These are phyloP conservation scores for Parietichytrium sp. DNA, from an alignment of 108 stramenopile genomes.

Conservation along the genomic window DNA sequence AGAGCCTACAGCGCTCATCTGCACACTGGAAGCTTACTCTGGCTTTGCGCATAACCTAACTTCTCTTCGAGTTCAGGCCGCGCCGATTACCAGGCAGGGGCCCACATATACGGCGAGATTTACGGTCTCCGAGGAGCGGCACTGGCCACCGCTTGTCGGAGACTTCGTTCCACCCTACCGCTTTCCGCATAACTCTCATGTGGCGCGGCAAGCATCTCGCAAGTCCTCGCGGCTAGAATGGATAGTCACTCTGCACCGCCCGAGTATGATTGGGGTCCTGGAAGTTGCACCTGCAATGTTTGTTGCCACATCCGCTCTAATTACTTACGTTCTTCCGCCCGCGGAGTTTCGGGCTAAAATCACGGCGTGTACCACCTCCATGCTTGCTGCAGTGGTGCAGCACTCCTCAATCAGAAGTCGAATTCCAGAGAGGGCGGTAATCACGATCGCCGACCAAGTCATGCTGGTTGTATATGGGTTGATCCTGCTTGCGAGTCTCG, in stretches of 20 bases:
- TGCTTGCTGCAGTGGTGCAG: constrained; percentile 5
- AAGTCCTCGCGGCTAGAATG: constrained; percentile 1
- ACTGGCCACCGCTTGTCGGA: constrained; percentile 20
- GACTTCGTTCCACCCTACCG: constrained; percentile 14
- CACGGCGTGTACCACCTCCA: background rate
- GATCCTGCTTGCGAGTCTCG: background rate
- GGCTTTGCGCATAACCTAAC: constrained; percentile 30
- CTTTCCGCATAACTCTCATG: constrained; percentile 1
- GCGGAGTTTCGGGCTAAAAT: background rate
- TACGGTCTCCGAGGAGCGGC: background rate
- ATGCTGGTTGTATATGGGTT: constrained; percentile 23
- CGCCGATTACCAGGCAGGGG: background rate
- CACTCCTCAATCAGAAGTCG: constrained; percentile 32
- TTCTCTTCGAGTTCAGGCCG: background rate
- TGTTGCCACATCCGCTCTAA: background rate
- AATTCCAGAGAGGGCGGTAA: background rate
- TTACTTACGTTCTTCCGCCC: constrained; percentile 12
- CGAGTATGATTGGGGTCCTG: background rate
- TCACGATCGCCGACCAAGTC: background rate
- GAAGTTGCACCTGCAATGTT: constrained; percentile 10
- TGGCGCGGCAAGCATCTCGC: background rate
- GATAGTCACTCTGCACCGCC: background rate
- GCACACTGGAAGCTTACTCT: constrained; percentile 18
- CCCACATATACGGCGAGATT: background rate
- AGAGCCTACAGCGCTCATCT: constrained; percentile 17